A percentile compares a stretch with the other conserved stretches of the same genome.
phyloP scores from a whole-genome alignment of 768 basidiomycete species.

The Boletus insuetus region DNA sequence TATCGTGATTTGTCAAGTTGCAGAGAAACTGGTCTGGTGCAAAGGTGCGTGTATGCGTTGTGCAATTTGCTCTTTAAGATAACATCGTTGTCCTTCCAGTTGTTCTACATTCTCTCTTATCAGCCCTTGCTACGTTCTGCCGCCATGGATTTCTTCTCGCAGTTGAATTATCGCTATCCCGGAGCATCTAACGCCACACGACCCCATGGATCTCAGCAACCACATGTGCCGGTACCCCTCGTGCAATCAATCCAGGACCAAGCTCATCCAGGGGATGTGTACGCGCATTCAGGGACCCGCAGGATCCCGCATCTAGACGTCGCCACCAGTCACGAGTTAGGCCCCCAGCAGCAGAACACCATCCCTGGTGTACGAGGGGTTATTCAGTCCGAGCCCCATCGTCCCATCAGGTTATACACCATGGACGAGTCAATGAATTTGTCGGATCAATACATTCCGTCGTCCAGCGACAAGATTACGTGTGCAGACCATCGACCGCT shows the following conservation, averaged over 20 bases:
- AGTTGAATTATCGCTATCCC: slow-evolving; percentile 18
- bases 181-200: not conserved
- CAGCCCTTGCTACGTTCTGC: not conserved
- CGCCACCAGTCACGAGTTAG: not conserved
- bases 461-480: slow-evolving; percentile 28
- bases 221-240: not conserved
- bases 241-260: slow-evolving; percentile 1
- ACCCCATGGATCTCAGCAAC: slow-evolving; percentile 2
- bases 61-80: not conserved
- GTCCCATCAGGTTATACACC: not conserved
- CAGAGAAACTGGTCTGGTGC: not conserved
- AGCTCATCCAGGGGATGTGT: not conserved
- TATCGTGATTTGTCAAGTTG: not conserved
- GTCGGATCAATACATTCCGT: slow-evolving; percentile 26
- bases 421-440: not conserved
- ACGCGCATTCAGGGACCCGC: not conserved
- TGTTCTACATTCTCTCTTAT: no score
- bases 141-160: slow-evolving; percentile 15
- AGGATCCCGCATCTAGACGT: not conserved
- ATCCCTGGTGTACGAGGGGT: not conserved
- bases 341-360: not conserved
- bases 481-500: slow-evolving; percentile 27
- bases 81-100: not conserved
- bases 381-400: not conserved
- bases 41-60: slow-evolving; percentile 17